Conservation (phyloP, 345 rosid genomes). For the Lepidium didymum region DNA sequence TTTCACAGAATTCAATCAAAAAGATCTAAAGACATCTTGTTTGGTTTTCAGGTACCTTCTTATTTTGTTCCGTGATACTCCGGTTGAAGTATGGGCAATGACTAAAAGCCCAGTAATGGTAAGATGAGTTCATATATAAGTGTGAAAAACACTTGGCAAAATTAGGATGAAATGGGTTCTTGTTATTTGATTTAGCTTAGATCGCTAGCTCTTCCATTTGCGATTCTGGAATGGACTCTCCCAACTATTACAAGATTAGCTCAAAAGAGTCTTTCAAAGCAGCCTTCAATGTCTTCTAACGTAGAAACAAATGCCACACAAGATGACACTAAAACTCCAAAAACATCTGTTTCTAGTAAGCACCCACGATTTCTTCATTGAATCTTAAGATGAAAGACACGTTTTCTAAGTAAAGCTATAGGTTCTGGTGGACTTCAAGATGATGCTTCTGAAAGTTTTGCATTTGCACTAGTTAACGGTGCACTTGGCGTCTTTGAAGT, state of each 20-base stretch:
- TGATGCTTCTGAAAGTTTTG: constrained; percentile 72
- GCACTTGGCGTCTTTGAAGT: constrained; percentile 94
- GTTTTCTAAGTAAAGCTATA: constrained; percentile 29
- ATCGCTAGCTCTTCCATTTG: constrained; percentile 96
- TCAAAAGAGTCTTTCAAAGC: constrained; percentile 44
- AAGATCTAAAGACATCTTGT: not conserved
- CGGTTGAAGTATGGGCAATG: constrained; percentile 97
- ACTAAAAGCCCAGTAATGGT: constrained; percentile 87
- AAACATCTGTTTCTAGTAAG: constrained; percentile 57
- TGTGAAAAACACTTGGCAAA: not conserved
- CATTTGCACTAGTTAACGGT: constrained; percentile 86
- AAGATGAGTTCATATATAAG: not conserved
- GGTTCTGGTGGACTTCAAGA: constrained; percentile 53
- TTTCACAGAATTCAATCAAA: not conserved
- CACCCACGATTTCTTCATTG: not conserved
- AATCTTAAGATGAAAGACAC: not conserved
- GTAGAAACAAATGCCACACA: constrained; percentile 27
- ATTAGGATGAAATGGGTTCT: not conserved
- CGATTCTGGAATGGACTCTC: constrained; percentile 92
- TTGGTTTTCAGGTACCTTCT: constrained; percentile 67
- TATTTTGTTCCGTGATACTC: constrained; percentile 88
- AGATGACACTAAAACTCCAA: constrained; percentile 42
- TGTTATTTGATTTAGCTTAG: constrained; percentile 78
- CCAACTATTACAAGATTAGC: constrained; percentile 66
- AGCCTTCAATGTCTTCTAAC: constrained; percentile 34